phyloP scores from a whole-genome alignment of 768 basidiomycete genomes.

The button mushroom (Agaricus bisporus) region DNA sequence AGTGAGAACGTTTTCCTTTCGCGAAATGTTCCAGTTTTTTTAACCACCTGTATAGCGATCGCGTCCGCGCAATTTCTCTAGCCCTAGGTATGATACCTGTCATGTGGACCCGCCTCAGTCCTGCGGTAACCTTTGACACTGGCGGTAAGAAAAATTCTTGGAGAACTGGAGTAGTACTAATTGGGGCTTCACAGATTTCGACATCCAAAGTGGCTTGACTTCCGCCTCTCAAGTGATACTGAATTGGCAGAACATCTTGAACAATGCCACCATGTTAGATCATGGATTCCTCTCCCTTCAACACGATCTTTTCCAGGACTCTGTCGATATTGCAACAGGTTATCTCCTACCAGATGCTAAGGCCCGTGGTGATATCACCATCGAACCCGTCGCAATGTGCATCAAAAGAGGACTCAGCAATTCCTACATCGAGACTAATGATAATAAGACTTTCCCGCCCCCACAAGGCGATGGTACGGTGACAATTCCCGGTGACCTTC shows the following conservation, averaged over 20 bases:
- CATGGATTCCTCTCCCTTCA: constrained; percentile 89
- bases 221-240: constrained; percentile 53
- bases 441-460: constrained; percentile 60
- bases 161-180: background rate
- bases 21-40: background rate
- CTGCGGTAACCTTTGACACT: constrained; percentile 64
- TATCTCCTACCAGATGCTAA: constrained; percentile 82
- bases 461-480: constrained; percentile 14
- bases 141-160: constrained; percentile 32
- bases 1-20: constrained; percentile 32
- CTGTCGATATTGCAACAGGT: constrained; percentile 79
- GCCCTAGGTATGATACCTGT: constrained; percentile 83
- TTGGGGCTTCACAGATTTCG: constrained; percentile 51
- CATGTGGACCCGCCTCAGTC: constrained; percentile 74
- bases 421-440: constrained; percentile 79
- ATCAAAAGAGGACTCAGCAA: constrained; percentile 48
- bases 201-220: constrained; percentile 62
- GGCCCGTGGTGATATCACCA: constrained; percentile 57
- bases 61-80: constrained; percentile 75
- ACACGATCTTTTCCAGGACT: constrained; percentile 81
- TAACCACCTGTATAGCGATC: constrained; percentile 45
- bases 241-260: constrained; percentile 72
- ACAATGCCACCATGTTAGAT: constrained; percentile 47
- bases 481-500: background rate
- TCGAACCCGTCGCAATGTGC: constrained; percentile 70